phyloP scores from a whole-genome alignment of 2,329 filamentous ascomycete genomes.

The Stylonectria norvegica region DNA sequence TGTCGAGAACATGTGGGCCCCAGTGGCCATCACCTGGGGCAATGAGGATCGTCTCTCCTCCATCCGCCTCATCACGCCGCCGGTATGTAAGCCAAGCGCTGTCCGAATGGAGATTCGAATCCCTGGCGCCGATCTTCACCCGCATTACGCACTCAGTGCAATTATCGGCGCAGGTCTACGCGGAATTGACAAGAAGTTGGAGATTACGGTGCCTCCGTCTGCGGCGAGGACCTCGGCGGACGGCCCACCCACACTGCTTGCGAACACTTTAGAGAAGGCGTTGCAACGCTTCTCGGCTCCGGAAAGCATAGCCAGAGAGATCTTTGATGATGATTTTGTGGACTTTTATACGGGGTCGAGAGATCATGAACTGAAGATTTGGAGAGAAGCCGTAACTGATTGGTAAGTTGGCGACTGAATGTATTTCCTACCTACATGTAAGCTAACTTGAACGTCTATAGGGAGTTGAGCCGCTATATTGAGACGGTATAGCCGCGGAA shows the following conservation, averaged over 20 bases:
- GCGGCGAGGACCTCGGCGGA: neutral
- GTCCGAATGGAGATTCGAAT: slow-evolving; percentile 71
- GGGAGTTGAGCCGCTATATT: neutral
- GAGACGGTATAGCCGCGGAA: neutral
- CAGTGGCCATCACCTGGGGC: slow-evolving; percentile 73
- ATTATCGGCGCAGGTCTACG: slow-evolving; percentile 59
- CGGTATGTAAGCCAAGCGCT: slow-evolving; percentile 62
- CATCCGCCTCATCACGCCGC: slow-evolving; percentile 43
- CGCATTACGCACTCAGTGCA: slow-evolving; percentile 59
- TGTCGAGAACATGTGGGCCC: slow-evolving; percentile 78
- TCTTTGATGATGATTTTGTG: neutral
- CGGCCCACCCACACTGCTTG: neutral
- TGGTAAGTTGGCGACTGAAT: neutral
- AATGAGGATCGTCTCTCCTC: slow-evolving; percentile 70
- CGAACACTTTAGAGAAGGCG: neutral
- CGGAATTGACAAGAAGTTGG: slow-evolving; percentile 68
- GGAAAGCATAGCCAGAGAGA: neutral
- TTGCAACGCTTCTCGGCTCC: neutral
- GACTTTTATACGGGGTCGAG: neutral
- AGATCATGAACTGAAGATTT: neutral
- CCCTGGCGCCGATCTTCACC: slow-evolving; percentile 70
- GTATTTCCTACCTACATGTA: neutral
- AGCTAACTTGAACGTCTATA: neutral
- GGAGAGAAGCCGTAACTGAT: neutral
- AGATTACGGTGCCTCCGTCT: slow-evolving; percentile 47